Evolutionary conservation across 306 rosid genomes (phyloP).

Genomic region (Luffa acutangula): DNA sequence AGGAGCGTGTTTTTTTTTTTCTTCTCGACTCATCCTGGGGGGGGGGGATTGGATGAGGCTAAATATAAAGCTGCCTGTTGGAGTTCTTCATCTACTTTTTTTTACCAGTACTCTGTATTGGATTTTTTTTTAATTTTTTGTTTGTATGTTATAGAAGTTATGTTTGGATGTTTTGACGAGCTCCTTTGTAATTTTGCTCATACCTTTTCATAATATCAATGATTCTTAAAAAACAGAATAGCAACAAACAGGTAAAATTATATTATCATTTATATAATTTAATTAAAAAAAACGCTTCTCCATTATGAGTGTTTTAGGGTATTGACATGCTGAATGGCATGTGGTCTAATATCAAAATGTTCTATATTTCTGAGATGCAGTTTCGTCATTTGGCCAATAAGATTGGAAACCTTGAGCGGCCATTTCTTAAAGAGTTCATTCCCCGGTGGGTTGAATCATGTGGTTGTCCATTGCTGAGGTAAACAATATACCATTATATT

Average conservation of each 20-base stretch:
- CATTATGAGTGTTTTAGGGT: neutral
- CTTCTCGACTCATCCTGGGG: neutral
- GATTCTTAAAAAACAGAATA: neutral
- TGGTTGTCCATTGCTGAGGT: slow-evolving; percentile 94
- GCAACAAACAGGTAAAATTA: neutral
- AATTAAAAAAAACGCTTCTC: neutral
- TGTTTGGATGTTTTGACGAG: neutral
- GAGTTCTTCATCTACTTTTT: neutral
- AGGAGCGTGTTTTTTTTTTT: neutral
- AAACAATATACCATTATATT: slow-evolving; percentile 13
- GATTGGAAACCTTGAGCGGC: slow-evolving; percentile 97
- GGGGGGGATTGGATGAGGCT: neutral
- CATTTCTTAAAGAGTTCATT: slow-evolving; percentile 93
- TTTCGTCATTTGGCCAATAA: slow-evolving; percentile 96
- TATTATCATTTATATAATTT: neutral
- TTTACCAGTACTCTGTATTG: too few relatives aligned
- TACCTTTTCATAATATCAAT: neutral
- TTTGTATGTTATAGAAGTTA: too few relatives aligned
- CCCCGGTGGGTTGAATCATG: slow-evolving; percentile 94
- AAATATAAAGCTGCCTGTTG: neutral
- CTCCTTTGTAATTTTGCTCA: neutral
- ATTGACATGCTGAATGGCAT: neutral
- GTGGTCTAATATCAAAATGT: neutral
- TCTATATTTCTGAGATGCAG: slow-evolving; percentile 34
- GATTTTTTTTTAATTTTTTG: too few relatives aligned